Conservation (phyloP, 441 rosid species). For the Populus hybrid region DNA sequence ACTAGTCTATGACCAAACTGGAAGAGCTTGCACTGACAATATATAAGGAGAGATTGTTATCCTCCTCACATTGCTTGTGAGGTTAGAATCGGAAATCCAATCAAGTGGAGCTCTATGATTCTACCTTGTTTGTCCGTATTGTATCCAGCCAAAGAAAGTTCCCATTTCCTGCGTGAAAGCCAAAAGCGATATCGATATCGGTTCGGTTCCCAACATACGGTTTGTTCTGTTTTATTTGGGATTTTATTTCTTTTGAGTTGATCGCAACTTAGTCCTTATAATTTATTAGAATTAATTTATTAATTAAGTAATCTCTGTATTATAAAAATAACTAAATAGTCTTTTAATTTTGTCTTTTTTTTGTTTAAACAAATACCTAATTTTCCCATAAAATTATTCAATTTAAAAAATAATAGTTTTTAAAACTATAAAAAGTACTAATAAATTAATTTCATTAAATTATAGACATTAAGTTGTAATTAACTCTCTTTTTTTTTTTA, state of each 20-base stretch:
- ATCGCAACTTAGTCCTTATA: not conserved
- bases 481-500: too few species aligned
- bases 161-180: not conserved
- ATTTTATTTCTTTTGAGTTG: too few species aligned
- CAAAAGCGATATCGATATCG: not conserved
- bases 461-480: too few species aligned
- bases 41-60: not conserved
- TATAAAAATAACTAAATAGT: too few species aligned
- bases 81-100: conserved; percentile 13
- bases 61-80: not conserved
- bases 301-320: too few species aligned
- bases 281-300: too few species aligned
- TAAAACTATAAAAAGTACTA: too few species aligned
- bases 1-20: not conserved
- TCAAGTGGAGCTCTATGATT: conserved; percentile 19
- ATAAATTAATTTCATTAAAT: too few species aligned
- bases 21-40: not conserved
- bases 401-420: not conserved
- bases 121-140: conserved; percentile 18
- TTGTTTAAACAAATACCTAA: not conserved
- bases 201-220: not conserved
- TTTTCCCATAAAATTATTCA: not conserved
- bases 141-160: conserved; percentile 1
- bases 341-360: not conserved
- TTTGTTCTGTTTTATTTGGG: not conserved